These are phyloP conservation scores for Phialemoniopsis sp. DNA, from an alignment of 2,329 filamentous ascomycete species.

Conservation along the genomic window DNA sequence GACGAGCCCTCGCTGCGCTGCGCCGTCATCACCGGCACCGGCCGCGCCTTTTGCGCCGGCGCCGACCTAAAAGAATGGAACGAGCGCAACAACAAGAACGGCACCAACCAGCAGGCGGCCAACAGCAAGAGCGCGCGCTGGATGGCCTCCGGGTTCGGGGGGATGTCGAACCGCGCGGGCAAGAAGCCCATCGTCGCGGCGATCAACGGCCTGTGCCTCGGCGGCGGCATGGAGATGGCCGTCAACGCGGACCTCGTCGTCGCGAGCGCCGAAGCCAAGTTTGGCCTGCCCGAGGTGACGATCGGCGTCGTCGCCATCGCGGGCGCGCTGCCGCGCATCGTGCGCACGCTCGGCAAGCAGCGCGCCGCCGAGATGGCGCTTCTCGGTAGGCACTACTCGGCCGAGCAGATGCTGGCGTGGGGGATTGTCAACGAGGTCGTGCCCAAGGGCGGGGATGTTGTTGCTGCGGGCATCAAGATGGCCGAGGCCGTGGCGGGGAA, in stretches of 20 bases:
- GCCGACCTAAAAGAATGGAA: slow-evolving; percentile 66
- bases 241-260: slow-evolving; percentile 71
- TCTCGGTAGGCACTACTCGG: slow-evolving; percentile 36
- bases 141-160: slow-evolving; percentile 55
- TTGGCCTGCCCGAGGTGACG: slow-evolving; percentile 68
- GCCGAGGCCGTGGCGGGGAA: slow-evolving; percentile 59
- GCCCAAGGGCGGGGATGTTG: slow-evolving; percentile 33
- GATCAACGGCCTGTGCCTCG: slow-evolving; percentile 71
- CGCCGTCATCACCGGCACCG: slow-evolving; percentile 59
- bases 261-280: slow-evolving; percentile 52
- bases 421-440: slow-evolving; percentile 68
- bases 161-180: slow-evolving; percentile 59
- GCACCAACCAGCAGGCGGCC: slow-evolving; percentile 1
- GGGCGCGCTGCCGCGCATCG: slow-evolving; percentile 64
- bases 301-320: slow-evolving; percentile 68
- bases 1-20: slow-evolving; percentile 55
- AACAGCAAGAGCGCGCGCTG: slow-evolving; percentile 15
- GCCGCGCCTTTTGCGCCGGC: slow-evolving; percentile 64
- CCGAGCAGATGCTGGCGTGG: slow-evolving; percentile 58
- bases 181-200: slow-evolving; percentile 75
- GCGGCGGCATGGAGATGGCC: slow-evolving; percentile 74
- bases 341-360: slow-evolving; percentile 62
- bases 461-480: slow-evolving; percentile 55
- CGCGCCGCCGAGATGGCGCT: slow-evolving; percentile 69
- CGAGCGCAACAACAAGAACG: slow-evolving; percentile 27